phyloP scores from a whole-genome alignment of 345 rosid species.

The Cardiospermum halicacabum region DNA sequence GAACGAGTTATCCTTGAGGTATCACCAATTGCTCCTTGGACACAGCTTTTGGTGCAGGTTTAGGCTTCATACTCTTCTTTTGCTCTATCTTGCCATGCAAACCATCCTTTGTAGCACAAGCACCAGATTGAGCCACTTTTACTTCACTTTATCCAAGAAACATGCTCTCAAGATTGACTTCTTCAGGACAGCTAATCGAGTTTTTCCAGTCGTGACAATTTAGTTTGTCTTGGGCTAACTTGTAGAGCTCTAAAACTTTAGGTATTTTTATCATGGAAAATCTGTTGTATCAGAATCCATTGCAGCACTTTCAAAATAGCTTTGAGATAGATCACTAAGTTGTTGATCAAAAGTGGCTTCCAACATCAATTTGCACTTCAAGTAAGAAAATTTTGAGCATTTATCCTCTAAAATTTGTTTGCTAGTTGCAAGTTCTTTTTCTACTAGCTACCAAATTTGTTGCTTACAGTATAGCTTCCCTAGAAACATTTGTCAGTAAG shows the following conservation, averaged over 20 bases:
- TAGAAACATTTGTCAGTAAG: conserved; percentile 20
- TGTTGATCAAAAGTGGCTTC: conserved; percentile 59
- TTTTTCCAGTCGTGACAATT: conserved; percentile 57
- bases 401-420: conserved; percentile 40
- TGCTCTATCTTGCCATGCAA: conserved; percentile 30
- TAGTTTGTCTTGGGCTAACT: conserved; percentile 55
- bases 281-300: too few species aligned
- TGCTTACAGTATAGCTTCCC: conserved; percentile 72
- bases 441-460: conserved; percentile 54
- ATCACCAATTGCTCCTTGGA: conserved; percentile 36
- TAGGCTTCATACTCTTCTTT: conserved; percentile 42
- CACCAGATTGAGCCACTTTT: conserved; percentile 19
- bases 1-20: conserved; percentile 70
- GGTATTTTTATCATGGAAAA: conserved; percentile 35
- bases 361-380: conserved; percentile 58
- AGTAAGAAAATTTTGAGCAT: conserved; percentile 38
- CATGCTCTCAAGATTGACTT: conserved; percentile 23
- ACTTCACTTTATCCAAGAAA: conserved; percentile 10
- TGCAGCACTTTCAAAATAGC: conserved; percentile 21
- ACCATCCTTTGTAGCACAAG: conserved; percentile 17
- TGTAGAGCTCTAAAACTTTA: conserved; percentile 54
- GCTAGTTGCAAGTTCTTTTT: conserved; percentile 59
- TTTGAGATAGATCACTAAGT: conserved; percentile 64
- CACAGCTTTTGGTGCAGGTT: conserved; percentile 27
- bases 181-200: conserved; percentile 31